Evolutionary conservation across 495 filamentous ascomycete species (phyloP), one percentile per base, ranked within the genome.

Genomic region (Penicillium malachiteum): DNA sequence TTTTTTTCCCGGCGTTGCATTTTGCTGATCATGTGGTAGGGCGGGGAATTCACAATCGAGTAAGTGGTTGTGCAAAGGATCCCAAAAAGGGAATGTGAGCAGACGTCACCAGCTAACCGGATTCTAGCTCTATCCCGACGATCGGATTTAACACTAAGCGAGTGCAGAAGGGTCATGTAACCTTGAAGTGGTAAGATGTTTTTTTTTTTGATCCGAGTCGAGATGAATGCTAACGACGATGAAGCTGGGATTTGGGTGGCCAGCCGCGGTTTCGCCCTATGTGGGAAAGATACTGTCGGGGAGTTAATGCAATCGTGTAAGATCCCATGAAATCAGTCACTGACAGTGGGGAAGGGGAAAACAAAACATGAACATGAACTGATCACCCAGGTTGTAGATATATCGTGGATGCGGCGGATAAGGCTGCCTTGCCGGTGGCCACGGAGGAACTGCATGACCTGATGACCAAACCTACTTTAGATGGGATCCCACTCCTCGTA

Each of bases 101-200:
- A n/a, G 40, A 38, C 38, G 41, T 46, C 30, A n/a, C 63, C 63
- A 62, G 65, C 76, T 81, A 68, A 80, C 73, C 60, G 60, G 66
- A 56, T 51, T 71, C 62, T 76, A 98, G 94, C 77, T 96, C 94
- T 48, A 97, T 98, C 64, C 94, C 94, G 48, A 98, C 94, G 11
- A 93, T 98, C 61, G 94, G 94, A 58, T 97, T 97, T 79, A 97
- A 97, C 74, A 96, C 96, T 83, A 97, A 98, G 82, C 86, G 89
- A 56, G 91, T 98, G 59, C 92, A 97, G 75, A 93, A 93, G 66
- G 94, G 94, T 59, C 94, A 98, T 85, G 94, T 98, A 68, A 97
- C 94, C 55, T 79, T 98, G 70, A 97, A 97, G 79, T 98, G 93
- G 87, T 90, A 64, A 71, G 73, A 0, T 30, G 17, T 6, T 13